phyloP scores from a whole-genome alignment of 2,329 filamentous ascomycete species.

The Mycocentrospora acerina region DNA sequence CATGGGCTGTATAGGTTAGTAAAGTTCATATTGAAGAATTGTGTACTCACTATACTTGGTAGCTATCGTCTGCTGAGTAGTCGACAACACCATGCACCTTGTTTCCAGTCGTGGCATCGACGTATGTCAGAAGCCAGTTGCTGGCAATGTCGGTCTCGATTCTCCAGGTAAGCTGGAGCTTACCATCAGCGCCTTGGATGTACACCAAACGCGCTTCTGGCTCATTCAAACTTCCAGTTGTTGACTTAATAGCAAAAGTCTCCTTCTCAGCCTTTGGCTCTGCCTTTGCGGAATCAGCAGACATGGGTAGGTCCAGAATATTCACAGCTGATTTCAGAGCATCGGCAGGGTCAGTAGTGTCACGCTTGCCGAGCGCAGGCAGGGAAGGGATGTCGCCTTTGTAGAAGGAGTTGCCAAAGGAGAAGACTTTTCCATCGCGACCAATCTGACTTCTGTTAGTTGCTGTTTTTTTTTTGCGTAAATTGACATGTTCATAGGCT shows the following conservation, averaged over 20 bases:
- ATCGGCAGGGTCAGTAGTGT: conserved; percentile 44
- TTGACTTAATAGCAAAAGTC: conserved; percentile 45
- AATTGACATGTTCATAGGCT: too few relatives aligned
- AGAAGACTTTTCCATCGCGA: conserved; percentile 58
- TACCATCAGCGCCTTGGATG: conserved; percentile 48
- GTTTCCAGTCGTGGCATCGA: conserved; percentile 51
- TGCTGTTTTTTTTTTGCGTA: neutral
- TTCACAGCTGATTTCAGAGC: conserved; percentile 46
- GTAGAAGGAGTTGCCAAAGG: conserved; percentile 56
- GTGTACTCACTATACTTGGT: conserved; percentile 53
- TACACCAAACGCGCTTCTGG: conserved; percentile 59
- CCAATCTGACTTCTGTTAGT: conserved; percentile 44
- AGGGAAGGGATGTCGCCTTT: conserved; percentile 45
- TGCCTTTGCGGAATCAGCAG: conserved; percentile 39
- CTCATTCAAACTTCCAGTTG: conserved; percentile 50
- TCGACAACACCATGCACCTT: conserved; percentile 55
- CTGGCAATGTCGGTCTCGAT: conserved; percentile 58
- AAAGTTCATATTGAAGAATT: conserved; percentile 17
- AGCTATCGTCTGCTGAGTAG: conserved; percentile 57
- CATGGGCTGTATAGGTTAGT: conserved; percentile 36
- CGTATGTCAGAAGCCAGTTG: conserved; percentile 60
- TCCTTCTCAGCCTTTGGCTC: conserved; percentile 28
- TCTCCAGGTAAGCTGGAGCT: conserved; percentile 57
- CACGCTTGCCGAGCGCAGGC: conserved; percentile 19
- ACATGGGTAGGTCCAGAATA: conserved; percentile 44